Conservation (phyloP, 2,329 filamentous ascomycete genomes). For the Xylaria sp. region DNA sequence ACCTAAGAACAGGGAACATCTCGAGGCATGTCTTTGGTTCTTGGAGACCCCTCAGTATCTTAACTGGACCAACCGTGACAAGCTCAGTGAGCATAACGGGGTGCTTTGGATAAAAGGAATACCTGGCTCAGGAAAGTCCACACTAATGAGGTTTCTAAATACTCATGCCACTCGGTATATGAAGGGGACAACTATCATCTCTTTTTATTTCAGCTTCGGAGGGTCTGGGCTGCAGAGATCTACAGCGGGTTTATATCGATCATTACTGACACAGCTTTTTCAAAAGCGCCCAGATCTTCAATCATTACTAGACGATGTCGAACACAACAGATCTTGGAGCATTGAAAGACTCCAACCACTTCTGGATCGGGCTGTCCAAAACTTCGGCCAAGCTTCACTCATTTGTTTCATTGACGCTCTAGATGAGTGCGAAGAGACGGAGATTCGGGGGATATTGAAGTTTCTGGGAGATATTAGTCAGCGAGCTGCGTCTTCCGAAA, state of each 20-base stretch:
- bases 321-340: not conserved
- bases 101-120: conserved; percentile 54
- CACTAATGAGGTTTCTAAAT: conserved; percentile 47
- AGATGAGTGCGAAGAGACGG: conserved; percentile 53
- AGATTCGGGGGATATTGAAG: conserved; percentile 50
- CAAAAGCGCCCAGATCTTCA: conserved; percentile 42
- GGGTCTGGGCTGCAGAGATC: conserved; percentile 52
- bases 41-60: conserved; percentile 35
- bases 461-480: conserved; percentile 48
- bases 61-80: conserved; percentile 41
- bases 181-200: conserved; percentile 22
- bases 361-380: conserved; percentile 14
- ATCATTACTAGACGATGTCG: conserved; percentile 15
- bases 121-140: conserved; percentile 50
- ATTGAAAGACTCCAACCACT: not conserved
- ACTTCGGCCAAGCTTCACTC: conserved; percentile 9
- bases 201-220: conserved; percentile 57
- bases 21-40: conserved; percentile 35
- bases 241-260: conserved; percentile 55
- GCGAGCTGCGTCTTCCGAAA: conserved; percentile 3
- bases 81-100: conserved; percentile 37
- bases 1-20: conserved; percentile 24
- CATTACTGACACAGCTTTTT: conserved; percentile 54
- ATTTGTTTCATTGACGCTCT: conserved; percentile 45
- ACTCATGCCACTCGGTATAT: conserved; percentile 18